Conservation (phyloP, 306 rosid genomes). For the Argentina anserina region DNA sequence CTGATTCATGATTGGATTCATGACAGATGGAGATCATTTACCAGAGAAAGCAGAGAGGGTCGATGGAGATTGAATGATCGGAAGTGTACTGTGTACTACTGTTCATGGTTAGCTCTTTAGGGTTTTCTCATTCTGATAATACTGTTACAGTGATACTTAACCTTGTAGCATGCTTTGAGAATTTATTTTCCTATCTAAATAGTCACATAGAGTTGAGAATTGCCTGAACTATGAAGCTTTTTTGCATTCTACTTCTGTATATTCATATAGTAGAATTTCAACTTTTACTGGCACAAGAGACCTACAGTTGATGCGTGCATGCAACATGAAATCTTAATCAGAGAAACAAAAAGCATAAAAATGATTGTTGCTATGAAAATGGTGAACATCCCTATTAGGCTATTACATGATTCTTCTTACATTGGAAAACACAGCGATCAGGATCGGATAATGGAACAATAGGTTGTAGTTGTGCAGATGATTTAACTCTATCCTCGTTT, state of each 20-base stretch:
- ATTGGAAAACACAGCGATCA: not conserved
- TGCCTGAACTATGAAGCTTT: not conserved
- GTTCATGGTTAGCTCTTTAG: not conserved
- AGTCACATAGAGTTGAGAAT: not conserved
- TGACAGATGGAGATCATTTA: not conserved
- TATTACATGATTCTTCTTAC: slow-evolving; percentile 1
- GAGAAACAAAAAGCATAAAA: not conserved
- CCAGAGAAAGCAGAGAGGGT: not conserved
- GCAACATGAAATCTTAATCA: not conserved
- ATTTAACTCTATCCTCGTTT: not conserved
- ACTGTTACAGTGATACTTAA: not conserved
- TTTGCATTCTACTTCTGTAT: not conserved
- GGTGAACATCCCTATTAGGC: not conserved
- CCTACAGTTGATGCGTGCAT: not conserved
- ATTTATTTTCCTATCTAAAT: not conserved
- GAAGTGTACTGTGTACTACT: not conserved
- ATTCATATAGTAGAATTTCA: not conserved
- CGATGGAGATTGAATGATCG: not conserved
- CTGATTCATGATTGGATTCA: too few species aligned
- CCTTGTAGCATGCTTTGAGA: not conserved
- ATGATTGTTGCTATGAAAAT: not conserved
- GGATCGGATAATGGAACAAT: not conserved
- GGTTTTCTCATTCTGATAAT: not conserved
- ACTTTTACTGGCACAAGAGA: not conserved
- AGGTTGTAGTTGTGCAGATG: not conserved